Conservation (phyloP, 2,329 filamentous ascomycete species). For the Aspergillus phoenicis region DNA sequence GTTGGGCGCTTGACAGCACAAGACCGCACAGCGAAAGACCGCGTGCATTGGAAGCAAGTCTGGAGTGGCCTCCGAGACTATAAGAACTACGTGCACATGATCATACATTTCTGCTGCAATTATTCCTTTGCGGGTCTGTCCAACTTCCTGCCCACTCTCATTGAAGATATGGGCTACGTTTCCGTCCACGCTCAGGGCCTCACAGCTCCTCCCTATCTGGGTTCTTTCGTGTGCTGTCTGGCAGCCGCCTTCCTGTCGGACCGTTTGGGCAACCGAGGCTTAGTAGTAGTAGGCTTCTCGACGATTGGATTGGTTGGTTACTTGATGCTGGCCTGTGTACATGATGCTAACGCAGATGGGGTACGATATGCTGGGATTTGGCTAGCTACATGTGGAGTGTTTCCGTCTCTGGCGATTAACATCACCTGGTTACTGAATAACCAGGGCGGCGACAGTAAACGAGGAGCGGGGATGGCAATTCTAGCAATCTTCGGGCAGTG, state of each 20-base stretch:
- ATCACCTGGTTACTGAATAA: constrained; percentile 33
- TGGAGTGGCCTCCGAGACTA: constrained; percentile 39
- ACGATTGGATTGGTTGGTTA: constrained; percentile 38
- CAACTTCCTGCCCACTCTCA: constrained; percentile 48
- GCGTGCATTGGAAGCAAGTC: constrained; percentile 37
- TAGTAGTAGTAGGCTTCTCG: constrained; percentile 34
- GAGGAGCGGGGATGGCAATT: constrained; percentile 28
- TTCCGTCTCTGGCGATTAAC: constrained; percentile 27
- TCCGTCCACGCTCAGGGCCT: constrained; percentile 46
- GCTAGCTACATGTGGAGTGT: constrained; percentile 35
- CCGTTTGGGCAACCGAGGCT: constrained; percentile 38
- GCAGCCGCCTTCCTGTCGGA: constrained; percentile 39
- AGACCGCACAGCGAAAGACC: constrained; percentile 27
- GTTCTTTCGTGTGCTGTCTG: constrained; percentile 39
- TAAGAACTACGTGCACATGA: constrained; percentile 40
- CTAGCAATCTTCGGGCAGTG: constrained; percentile 29
- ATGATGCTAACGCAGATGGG: constrained; percentile 28
- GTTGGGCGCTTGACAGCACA: constrained; percentile 50
- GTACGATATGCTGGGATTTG: constrained; percentile 43
- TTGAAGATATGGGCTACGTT: constrained; percentile 45
- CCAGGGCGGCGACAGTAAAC: constrained; percentile 29
- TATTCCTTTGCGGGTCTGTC: constrained; percentile 43
- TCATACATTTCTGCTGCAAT: constrained; percentile 46
- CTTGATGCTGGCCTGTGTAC: constrained; percentile 31
- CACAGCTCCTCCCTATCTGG: constrained; percentile 46